These are phyloP conservation scores for Eimeria necatrix DNA, from an alignment of 169 alveolate genomes.

Conservation along the genomic window DNA sequence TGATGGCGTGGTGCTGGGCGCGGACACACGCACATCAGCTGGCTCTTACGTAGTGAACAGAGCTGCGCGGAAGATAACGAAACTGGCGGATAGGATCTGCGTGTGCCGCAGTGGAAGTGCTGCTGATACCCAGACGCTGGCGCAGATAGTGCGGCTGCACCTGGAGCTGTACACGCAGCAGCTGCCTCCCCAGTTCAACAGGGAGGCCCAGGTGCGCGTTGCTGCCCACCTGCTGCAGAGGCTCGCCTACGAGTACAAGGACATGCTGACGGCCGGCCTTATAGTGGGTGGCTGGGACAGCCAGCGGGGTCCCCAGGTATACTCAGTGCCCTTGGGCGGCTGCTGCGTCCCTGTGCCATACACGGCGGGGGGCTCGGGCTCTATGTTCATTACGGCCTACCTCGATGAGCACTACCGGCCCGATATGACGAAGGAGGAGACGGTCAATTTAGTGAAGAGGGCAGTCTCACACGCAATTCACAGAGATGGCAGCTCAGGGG, in stretches of 20 bases:
- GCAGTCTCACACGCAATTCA: slow-evolving; percentile 93
- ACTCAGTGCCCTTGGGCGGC: slow-evolving; percentile 95
- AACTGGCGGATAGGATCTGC: slow-evolving; percentile 90
- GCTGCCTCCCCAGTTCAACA: slow-evolving; percentile 84
- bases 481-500: slow-evolving; percentile 96
- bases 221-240: slow-evolving; percentile 85
- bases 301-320: slow-evolving; percentile 89
- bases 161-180: slow-evolving; percentile 91
- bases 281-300: slow-evolving; percentile 95
- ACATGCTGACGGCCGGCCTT: slow-evolving; percentile 91
- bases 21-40: slow-evolving; percentile 97
- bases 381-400: slow-evolving; percentile 93
- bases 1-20: slow-evolving; percentile 96
- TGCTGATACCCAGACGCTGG: slow-evolving; percentile 96
- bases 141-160: slow-evolving; percentile 90
- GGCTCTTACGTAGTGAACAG: slow-evolving; percentile 94
- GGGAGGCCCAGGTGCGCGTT: slow-evolving; percentile 86
- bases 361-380: slow-evolving; percentile 96
- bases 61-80: slow-evolving; percentile 95
- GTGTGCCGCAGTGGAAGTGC: slow-evolving; percentile 97
- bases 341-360: slow-evolving; percentile 87
- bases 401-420: slow-evolving; percentile 91
- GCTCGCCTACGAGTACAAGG: slow-evolving; percentile 91
- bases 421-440: slow-evolving; percentile 93
- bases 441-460: slow-evolving; percentile 87